A percentile compares a stretch with the other conserved stretches of the same genome.
These are phyloP conservation scores for Spathaspora arborariae DNA, from an alignment of 805 yeast genomes.

Conservation along the genomic window DNA sequence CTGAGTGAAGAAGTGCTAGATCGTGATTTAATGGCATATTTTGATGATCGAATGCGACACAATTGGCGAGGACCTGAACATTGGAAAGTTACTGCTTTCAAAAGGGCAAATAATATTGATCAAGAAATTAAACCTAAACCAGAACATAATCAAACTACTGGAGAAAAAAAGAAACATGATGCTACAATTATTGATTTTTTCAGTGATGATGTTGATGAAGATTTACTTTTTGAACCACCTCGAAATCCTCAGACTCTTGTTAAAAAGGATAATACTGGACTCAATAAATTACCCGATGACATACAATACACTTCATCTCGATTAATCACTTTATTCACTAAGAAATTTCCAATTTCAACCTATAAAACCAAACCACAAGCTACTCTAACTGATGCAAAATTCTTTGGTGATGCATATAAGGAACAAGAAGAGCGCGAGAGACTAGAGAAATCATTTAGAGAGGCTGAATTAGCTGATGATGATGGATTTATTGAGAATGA, in stretches of 20 bases:
- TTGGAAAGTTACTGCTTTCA: slow-evolving; percentile 75
- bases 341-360: slow-evolving; percentile 33
- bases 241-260: slow-evolving; percentile 14
- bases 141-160: not conserved
- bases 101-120: slow-evolving; percentile 32
- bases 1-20: slow-evolving; percentile 38
- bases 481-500: slow-evolving; percentile 32
- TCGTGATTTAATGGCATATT: slow-evolving; percentile 70
- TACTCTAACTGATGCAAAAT: slow-evolving; percentile 58
- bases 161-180: slow-evolving; percentile 18
- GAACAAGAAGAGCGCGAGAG: slow-evolving; percentile 33
- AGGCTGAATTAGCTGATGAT: slow-evolving; percentile 40
- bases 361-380: not conserved
- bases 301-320: slow-evolving; percentile 65
- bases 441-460: slow-evolving; percentile 35
- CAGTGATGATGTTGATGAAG: slow-evolving; percentile 28
- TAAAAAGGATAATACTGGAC: slow-evolving; percentile 10
- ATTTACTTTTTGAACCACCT: slow-evolving; percentile 31
- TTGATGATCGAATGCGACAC: slow-evolving; percentile 64
- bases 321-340: slow-evolving; percentile 63
- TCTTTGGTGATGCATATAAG: slow-evolving; percentile 67
- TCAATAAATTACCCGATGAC: slow-evolving; percentile 67
- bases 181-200: slow-evolving; percentile 27
- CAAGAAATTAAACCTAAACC: slow-evolving; percentile 7
- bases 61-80: slow-evolving; percentile 91